Conservation (phyloP, 139 green algal genomes). For the Micractinium conductrix region DNA sequence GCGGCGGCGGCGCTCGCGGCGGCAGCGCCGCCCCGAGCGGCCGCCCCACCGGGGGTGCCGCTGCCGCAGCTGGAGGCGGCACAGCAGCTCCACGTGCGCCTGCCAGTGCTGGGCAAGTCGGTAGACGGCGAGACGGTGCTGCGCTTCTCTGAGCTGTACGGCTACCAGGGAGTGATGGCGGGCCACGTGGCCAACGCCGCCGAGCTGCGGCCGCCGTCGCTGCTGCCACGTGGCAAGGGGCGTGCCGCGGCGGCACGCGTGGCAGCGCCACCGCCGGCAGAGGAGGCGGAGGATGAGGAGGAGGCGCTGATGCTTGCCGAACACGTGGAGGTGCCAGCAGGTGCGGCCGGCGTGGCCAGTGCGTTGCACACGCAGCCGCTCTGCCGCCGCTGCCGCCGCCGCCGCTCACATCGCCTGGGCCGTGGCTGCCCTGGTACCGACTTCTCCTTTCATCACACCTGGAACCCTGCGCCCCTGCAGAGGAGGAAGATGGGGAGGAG, state of each 20-base stretch:
- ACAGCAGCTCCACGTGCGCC: not conserved
- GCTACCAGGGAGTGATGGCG: slow-evolving; percentile 10
- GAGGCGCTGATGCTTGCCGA: slow-evolving; percentile 1
- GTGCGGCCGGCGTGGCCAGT: not conserved
- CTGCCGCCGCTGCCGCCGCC: not conserved
- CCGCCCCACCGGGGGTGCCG: not conserved
- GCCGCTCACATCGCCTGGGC: no score
- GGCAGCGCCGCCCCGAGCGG: not conserved
- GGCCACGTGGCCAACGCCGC: not conserved
- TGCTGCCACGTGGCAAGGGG: slow-evolving; percentile 13
- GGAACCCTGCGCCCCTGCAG: no score
- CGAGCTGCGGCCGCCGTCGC: slow-evolving; percentile 22
- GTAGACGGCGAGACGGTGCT: slow-evolving; percentile 23
- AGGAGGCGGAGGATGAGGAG: not conserved
- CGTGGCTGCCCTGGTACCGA: no score
- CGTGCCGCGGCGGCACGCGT: not conserved
- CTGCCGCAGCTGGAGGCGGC: not conserved
- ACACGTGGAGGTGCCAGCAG: slow-evolving; percentile 16
- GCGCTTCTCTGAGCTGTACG: slow-evolving; percentile 40
- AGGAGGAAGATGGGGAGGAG: no score
- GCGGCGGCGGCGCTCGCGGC: not conserved
- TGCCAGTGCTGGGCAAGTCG: slow-evolving; percentile 26
- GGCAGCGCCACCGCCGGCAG: not conserved
- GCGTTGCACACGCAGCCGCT: not conserved
- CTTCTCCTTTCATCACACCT: no score